Conservation (phyloP, 768 basidiomycete species). For the Cubamyces lactineus region DNA sequence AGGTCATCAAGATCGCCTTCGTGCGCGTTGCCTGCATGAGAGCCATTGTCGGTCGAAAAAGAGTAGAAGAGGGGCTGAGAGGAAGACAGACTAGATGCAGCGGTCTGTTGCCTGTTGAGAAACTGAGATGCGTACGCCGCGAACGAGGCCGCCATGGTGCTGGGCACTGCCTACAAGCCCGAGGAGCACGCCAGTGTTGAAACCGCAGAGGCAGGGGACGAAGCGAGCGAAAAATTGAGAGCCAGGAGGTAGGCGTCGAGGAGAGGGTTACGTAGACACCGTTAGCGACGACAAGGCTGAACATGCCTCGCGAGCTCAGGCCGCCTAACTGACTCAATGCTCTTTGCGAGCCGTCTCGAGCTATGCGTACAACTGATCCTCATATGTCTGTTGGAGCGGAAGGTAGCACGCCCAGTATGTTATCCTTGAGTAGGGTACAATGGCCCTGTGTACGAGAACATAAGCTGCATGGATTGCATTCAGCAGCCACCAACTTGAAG, state of each 20-base stretch:
- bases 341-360: conserved; percentile 1
- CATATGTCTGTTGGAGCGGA: too few relatives aligned
- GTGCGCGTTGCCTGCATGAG: conserved; percentile 51
- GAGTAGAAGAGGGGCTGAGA: conserved; percentile 87
- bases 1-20: conserved; percentile 64
- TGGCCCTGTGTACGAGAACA: too few relatives aligned
- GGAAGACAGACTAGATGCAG: conserved; percentile 54
- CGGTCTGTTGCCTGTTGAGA: conserved; percentile 60
- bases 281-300: conserved; percentile 10
- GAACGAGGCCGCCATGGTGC: conserved; percentile 66
- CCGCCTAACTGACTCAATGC: conserved; percentile 24
- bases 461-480: too few relatives aligned
- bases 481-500: too few relatives aligned
- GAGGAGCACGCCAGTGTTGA: conserved; percentile 8
- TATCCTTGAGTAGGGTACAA: too few relatives aligned
- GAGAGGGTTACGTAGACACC: conserved; percentile 26
- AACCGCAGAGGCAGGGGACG: not conserved
- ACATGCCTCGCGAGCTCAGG: conserved; percentile 23
- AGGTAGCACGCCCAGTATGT: too few relatives aligned
- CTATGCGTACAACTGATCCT: too few relatives aligned
- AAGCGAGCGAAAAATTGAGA: not conserved
- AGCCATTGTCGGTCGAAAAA: conserved; percentile 77
- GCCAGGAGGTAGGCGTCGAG: conserved; percentile 19
- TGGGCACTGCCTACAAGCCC: not conserved
- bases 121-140: conserved; percentile 85